These are phyloP conservation scores for Eugenia klotzschiana DNA, from an alignment of 441 rosid genomes.

Conservation along the genomic window DNA sequence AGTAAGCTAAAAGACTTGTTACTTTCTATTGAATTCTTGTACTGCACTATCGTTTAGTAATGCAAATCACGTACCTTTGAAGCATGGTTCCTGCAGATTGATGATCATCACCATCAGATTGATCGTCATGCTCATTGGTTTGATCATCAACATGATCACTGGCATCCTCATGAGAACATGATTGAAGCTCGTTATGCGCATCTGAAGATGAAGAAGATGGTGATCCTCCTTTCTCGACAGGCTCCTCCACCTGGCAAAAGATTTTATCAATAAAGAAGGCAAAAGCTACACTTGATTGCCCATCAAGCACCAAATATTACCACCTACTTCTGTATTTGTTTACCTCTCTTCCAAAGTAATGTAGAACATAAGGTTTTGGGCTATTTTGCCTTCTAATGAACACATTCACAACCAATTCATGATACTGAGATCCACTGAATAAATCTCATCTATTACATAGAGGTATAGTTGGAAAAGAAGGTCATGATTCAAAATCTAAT, in stretches of 20 bases:
- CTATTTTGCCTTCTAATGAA: not conserved
- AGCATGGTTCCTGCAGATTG: not conserved
- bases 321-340: not conserved
- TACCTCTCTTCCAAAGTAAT: not conserved
- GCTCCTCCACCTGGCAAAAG: not conserved
- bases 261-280: not conserved
- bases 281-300: not conserved
- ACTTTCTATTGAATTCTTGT: not conserved
- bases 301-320: not conserved
- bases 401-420: not conserved
- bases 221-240: not conserved
- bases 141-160: not conserved
- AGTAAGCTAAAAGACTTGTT: not conserved
- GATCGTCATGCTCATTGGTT: not conserved
- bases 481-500: not conserved
- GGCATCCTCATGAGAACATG: not conserved
- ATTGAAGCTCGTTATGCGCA: not conserved
- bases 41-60: no score
- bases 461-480: not conserved
- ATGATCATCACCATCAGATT: not conserved
- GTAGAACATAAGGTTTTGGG: not conserved
- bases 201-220: constrained; percentile 6
- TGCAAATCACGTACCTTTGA: not conserved
- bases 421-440: not conserved
- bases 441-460: not conserved